Base-by-base conservation (phyloP, 352 stramenopile species). In the Globisporangium ultimum region DNA sequence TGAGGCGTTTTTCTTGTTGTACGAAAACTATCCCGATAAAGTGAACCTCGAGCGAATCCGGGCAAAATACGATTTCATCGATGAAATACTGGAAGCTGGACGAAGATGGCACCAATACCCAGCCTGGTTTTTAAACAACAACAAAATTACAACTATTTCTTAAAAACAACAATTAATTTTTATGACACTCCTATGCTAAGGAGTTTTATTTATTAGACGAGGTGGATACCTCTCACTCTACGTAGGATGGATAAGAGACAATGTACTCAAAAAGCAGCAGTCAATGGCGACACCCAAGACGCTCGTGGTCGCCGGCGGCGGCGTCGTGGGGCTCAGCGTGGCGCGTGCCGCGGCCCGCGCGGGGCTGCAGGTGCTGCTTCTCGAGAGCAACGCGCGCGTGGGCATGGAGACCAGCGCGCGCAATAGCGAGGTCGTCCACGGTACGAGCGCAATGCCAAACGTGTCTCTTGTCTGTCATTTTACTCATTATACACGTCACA, bases 351-450 rank as follows among this genome's bases (percentile, higher is more conserved):
- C 73, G 21, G 83, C 85, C 1, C 71, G 68, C 45, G 46, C 68
- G 28, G 87, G 85, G 0, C 12, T 91, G 1, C 70, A 96, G 46
- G 83, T 93, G 48, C 34, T 98, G 1, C 63, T 98, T 18, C 60
- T 98, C 5, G 96, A 99, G 70, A 76, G 76, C 60, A 88, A 90
- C 41, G 58, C 58, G 22, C 61, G 74, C 28, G 82, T 98, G 34
- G 91, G 91, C 15, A 83, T 91, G 61, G 89, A 95, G 66, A 94
- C 80, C 54, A 97, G 83, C 55, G 87, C 81, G 36, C 84, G 96
- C 40, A 99, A 98, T 67, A 98, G 88, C 52, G 92, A 98, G 67
- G 96, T 99, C 17, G 89, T 99, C 32, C 97, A 99, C 70, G 93
- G 81, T 91, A 55, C 11, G 63, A 40, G 14, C 15, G 60, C 59